Conservation (phyloP, 768 basidiomycete species). For the Strobilomyces dryophilus region DNA sequence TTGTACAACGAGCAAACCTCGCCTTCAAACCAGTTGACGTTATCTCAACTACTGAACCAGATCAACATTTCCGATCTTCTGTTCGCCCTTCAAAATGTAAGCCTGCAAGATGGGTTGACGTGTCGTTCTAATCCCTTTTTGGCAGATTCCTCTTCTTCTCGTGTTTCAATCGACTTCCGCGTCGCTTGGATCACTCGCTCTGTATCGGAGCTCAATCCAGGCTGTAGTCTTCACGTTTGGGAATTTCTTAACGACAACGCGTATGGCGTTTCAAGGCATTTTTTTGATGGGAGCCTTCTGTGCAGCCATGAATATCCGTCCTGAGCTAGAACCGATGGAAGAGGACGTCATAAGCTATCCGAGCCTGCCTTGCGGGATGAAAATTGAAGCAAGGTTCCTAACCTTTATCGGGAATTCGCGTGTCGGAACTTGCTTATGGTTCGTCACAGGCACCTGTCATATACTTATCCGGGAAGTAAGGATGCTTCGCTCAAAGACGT, state of each 20-base stretch:
- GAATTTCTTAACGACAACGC: slow-evolving; percentile 56
- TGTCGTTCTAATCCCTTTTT: slow-evolving; percentile 9
- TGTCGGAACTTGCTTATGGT: slow-evolving; percentile 8
- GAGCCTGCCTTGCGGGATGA: slow-evolving; percentile 52
- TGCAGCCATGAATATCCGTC: slow-evolving; percentile 68
- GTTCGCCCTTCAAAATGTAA: slow-evolving; percentile 65
- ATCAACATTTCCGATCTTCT: slow-evolving; percentile 63
- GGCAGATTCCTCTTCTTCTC: slow-evolving; percentile 70
- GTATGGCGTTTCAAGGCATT: slow-evolving; percentile 79
- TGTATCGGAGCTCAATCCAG: slow-evolving; percentile 77
- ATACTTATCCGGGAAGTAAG: slow-evolving; percentile 73
- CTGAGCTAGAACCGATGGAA: slow-evolving; percentile 58
- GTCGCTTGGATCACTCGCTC: slow-evolving; percentile 74
- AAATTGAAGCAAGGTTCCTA: slow-evolving; percentile 63
- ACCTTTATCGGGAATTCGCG: slow-evolving; percentile 9
- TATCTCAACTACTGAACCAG: slow-evolving; percentile 46
- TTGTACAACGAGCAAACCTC: slow-evolving; percentile 50
- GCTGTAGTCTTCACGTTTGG: slow-evolving; percentile 63
- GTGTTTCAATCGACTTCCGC: slow-evolving; percentile 68
- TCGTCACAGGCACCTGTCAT: slow-evolving; percentile 52
- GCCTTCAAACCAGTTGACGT: slow-evolving; percentile 34
- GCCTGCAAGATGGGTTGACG: slow-evolving; percentile 23
- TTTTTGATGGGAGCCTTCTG: slow-evolving; percentile 87
- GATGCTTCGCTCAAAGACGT: slow-evolving; percentile 68
- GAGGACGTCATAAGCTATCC: slow-evolving; percentile 50